Base-by-base conservation (phyloP, 352 stramenopile genomes). In the Lagenidium giganteum region DNA sequence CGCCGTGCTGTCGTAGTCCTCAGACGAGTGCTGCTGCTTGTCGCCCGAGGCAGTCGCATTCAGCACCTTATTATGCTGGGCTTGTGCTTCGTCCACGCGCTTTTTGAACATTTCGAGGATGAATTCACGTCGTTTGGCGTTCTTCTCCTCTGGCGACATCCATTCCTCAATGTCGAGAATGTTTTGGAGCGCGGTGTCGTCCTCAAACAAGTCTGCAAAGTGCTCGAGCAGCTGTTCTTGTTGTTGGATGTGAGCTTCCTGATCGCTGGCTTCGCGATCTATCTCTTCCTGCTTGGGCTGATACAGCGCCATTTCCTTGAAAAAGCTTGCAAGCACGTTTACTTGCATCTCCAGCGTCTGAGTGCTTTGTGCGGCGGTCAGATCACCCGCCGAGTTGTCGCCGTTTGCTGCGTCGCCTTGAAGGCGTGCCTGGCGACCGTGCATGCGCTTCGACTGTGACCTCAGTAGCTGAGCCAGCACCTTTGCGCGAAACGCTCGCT, bases 121-220 rank as follows among this genome's bases (percentile, higher is more conserved):
- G 0, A 35, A 51, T 6, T 35, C 16, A 0, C 49, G 49, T 26
- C 41, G 49, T 7, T 28, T 38, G 29, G 11, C 55, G 27, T 18
- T 54, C 50, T 74, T 70, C 2, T 57, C 51, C 5, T 63, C 53
- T 0, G 42, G 17, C 0, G 61, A 51, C 13, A 67, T 56, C 68
- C 68, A 82, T 30, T 75, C 82, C 28, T 80, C 68, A 34, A 73
- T 58, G 13, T 82, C 64, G 3, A 84, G 12, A 4, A 67, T 43
- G 27, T 78, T 78, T 6, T 73, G 66, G 18, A 82, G 56, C 0
- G 42, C 50, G 7, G 46, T 47, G 37, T 82, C 68, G 11, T 26
- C 24, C 5, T 73, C 52, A 36, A 82, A 84, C 1, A 80, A 54
- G 5, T 70, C 64, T 0, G 60, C 51, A 39, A 78, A 81, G 8